These are phyloP conservation scores for Microthlaspi erraticum DNA, from an alignment of 345 rosid genomes.

Conservation along the genomic window DNA sequence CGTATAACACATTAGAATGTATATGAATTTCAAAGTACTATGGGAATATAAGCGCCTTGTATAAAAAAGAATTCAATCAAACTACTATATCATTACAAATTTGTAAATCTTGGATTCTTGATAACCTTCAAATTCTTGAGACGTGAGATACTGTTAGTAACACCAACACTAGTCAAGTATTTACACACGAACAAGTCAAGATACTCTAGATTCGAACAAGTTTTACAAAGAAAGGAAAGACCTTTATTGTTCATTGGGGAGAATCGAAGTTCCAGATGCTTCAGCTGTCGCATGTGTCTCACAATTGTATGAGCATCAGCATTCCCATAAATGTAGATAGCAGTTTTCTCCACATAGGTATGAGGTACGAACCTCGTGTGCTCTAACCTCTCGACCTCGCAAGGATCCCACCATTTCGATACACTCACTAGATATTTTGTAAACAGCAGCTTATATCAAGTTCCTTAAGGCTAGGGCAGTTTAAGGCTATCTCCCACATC, in stretches of 20 bases:
- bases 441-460: conserved; percentile 66
- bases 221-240: conserved; percentile 50
- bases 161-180: conserved; percentile 58
- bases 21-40: too few relatives aligned
- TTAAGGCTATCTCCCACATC: conserved; percentile 54
- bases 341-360: conserved; percentile 52
- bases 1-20: too few relatives aligned
- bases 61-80: too few relatives aligned
- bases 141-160: too few relatives aligned
- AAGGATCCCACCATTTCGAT: conserved; percentile 52
- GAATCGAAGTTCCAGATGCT: conserved; percentile 66
- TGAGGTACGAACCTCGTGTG: conserved; percentile 48
- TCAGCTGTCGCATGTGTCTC: conserved; percentile 55
- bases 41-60: too few relatives aligned
- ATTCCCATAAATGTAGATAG: conserved; percentile 57
- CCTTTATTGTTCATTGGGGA: conserved; percentile 56
- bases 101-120: too few relatives aligned
- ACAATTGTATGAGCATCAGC: conserved; percentile 57
- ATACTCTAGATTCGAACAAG: conserved; percentile 56
- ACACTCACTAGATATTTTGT: conserved; percentile 52
- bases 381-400: too few relatives aligned
- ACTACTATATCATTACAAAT: too few relatives aligned
- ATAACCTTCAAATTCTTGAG: too few relatives aligned
- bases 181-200: conserved; percentile 68
- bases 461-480: conserved; percentile 46